Evolutionary conservation across 495 filamentous ascomycete species (phyloP), one percentile per base, ranked within the genome.

Genomic region (Talaromyces ruber): DNA sequence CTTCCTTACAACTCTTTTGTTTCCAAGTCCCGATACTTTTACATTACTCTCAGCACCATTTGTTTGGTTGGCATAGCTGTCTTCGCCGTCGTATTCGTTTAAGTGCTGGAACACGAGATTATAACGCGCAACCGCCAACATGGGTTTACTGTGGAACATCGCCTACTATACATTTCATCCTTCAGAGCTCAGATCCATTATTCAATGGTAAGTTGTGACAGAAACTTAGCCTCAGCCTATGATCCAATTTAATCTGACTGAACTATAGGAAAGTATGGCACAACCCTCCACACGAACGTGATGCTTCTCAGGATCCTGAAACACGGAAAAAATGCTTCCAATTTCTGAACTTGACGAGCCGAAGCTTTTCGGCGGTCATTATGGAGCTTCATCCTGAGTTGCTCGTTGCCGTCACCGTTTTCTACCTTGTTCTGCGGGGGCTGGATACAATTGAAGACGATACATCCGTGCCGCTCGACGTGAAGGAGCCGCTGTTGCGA

Each of bases 401-500:
- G 18, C 85, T 98, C 24, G 82, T 97, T 37, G 91, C 95, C 2
- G 81, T 98, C 52, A 86, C 84, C 58, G 79, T 98, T n/a, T 98
- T 98, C 82, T 98, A 98, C 75, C 81, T 98, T 37, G 84, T 88
- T 34, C 81, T 98, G 14, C 87, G 94, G 57, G 95, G 88, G 8
- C 82, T 98, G 53, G 94, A 98, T 71, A 98, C 94, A 21, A 91
- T 98, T 62, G 94, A 98, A 75, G 94, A 98, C 81, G 94, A 98
- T 74, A 98, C 97, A 84, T 96, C 94, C 4, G 86, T 98, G 59
- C 79, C 86, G 1, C 74, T 92, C 9, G 79, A 80, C 61, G 84
- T 81, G 64, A 98, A 98, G 79, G 93, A 94, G 72, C 91, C 92
- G 4, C 74, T 97, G 47, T 79, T 98, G 32, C 82, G 94, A 32